A percentile compares a stretch with the other conserved stretches of the same genome.
Evolutionary conservation across 805 yeast species (phyloP).

Genomic region (Candida koratica): DNA sequence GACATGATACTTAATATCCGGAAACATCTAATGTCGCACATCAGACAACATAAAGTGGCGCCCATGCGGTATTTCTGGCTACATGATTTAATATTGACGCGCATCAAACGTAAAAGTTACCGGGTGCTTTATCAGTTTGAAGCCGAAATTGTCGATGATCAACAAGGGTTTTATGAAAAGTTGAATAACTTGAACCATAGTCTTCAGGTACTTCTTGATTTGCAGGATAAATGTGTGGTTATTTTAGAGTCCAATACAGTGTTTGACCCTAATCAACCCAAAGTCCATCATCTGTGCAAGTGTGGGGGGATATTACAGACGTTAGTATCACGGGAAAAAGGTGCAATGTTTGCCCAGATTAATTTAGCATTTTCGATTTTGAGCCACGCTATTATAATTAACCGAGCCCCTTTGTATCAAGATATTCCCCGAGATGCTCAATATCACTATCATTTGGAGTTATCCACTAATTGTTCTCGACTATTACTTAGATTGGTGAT

Average conservation of each 20-base stretch:
- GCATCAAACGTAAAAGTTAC: slow-evolving; percentile 24
- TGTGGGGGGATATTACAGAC: slow-evolving; percentile 5
- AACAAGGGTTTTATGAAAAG: slow-evolving; percentile 11
- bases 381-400: slow-evolving; percentile 24
- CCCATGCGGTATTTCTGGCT: neutral
- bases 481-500: slow-evolving; percentile 20
- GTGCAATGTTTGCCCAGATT: neutral
- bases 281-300: neutral
- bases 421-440: slow-evolving; percentile 14
- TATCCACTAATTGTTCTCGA: slow-evolving; percentile 28
- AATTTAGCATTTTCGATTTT: slow-evolving; percentile 14
- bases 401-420: slow-evolving; percentile 24
- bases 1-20: slow-evolving; percentile 9
- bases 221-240: slow-evolving; percentile 1
- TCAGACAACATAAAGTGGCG: neutral
- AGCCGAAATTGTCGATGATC: slow-evolving; percentile 13
- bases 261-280: neutral
- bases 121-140: slow-evolving; percentile 21
- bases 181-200: slow-evolving; percentile 14
- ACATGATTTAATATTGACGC: slow-evolving; percentile 12
- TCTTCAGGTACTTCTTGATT: slow-evolving; percentile 1
- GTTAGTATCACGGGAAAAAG: neutral
- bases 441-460: slow-evolving; percentile 16
- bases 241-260: neutral
- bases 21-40: neutral